These are phyloP conservation scores for Solanum chaucha DNA, from an alignment of 257 asterid genomes.

Conservation along the genomic window DNA sequence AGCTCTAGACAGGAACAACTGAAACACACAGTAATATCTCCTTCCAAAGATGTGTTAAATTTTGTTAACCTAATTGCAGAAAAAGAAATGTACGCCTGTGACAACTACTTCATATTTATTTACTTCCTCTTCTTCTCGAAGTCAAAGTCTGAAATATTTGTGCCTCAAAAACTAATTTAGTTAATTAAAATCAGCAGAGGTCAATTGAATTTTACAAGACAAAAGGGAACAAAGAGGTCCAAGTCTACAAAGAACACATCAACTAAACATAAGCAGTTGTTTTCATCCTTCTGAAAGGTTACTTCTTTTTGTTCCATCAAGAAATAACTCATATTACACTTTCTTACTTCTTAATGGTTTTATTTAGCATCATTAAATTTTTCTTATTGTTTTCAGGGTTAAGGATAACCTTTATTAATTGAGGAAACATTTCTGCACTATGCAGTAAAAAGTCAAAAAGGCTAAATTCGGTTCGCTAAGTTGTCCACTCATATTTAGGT, in stretches of 20 bases:
- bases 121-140: neutral
- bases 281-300: neutral
- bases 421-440: neutral
- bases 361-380: neutral
- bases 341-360: neutral
- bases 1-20: neutral
- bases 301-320: neutral
- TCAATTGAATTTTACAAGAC: neutral
- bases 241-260: neutral
- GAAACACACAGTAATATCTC: neutral
- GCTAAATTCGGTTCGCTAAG: neutral
- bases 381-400: neutral
- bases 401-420: neutral
- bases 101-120: neutral
- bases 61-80: neutral
- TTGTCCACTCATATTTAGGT: neutral
- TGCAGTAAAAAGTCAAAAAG: neutral
- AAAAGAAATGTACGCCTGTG: neutral
- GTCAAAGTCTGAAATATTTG: neutral
- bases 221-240: neutral
- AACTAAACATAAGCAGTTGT: neutral
- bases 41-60: neutral
- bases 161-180: neutral
- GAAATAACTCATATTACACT: neutral
- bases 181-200: neutral